A percentile compares a stretch with the other conserved stretches of the same genome.
Conservation (phyloP, 768 basidiomycete species). For the Podaxis mareebaensis region DNA sequence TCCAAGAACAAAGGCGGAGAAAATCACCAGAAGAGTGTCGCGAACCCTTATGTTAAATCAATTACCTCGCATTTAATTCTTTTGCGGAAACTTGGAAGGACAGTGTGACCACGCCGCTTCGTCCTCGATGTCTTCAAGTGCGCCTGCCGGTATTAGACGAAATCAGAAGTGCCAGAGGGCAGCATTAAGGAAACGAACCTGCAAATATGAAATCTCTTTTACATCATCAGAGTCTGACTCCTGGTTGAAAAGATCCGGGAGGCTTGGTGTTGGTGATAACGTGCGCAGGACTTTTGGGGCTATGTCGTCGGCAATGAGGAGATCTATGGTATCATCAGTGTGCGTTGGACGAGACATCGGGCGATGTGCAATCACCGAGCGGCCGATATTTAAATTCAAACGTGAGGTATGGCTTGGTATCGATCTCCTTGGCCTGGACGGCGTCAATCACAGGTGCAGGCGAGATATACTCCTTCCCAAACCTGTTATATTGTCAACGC, state of each 20-base stretch:
- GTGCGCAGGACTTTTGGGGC: slow-evolving; percentile 7
- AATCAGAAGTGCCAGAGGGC: neutral
- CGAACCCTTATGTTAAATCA: slow-evolving; percentile 3
- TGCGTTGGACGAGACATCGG: slow-evolving; percentile 29
- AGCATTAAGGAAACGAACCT: slow-evolving; percentile 1
- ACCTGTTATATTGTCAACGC: slow-evolving; percentile 19
- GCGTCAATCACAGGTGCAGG: slow-evolving; percentile 30
- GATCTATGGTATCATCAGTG: slow-evolving; percentile 13
- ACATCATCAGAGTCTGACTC: neutral
- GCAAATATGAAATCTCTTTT: neutral
- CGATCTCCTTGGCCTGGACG: slow-evolving; percentile 26
- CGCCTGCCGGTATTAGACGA: neutral
- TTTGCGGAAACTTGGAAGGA: neutral
- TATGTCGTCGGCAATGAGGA: slow-evolving; percentile 16
- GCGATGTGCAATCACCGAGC: slow-evolving; percentile 22
- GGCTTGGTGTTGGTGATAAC: slow-evolving; percentile 9
- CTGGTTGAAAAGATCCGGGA: neutral
- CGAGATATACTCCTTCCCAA: slow-evolving; percentile 32
- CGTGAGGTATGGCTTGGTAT: slow-evolving; percentile 26
- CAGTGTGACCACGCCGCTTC: neutral
- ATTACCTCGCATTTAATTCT: slow-evolving; percentile 9
- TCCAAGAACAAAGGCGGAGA: neutral
- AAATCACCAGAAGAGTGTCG: neutral
- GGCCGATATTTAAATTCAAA: slow-evolving; percentile 39
- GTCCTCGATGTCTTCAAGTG: neutral